Percentiles rank a stretch among this genome's conserved stretches.
phyloP scores from a whole-genome alignment of 2,329 filamentous ascomycete genomes.

The Phoma sp. region DNA sequence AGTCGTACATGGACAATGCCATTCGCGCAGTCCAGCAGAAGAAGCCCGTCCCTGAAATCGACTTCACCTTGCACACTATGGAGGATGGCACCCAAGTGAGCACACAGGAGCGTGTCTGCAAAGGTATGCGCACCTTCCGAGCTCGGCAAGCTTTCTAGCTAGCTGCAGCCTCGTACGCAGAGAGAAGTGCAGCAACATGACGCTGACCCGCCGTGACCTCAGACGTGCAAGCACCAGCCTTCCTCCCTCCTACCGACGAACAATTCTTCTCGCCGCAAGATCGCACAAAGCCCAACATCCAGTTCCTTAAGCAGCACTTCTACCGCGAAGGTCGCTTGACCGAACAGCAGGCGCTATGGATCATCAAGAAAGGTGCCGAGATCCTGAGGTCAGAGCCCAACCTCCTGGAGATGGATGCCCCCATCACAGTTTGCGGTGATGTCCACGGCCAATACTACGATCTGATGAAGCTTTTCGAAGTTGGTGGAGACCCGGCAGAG shows the following conservation, averaged over 20 bases:
- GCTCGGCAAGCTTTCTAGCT: constrained; percentile 6
- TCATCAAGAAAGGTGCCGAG: constrained; percentile 86
- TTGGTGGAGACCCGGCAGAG: constrained; percentile 94
- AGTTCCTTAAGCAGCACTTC: constrained; percentile 97
- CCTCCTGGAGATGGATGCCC: constrained; percentile 97
- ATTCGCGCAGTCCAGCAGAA: constrained; percentile 92
- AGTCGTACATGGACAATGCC: constrained; percentile 75
- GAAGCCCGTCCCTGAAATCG: constrained; percentile 95
- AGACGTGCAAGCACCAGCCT: constrained; percentile 98
- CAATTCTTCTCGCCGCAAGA: constrained; percentile 92
- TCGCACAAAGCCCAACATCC: constrained; percentile 85
- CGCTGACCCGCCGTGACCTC: constrained; percentile 35
- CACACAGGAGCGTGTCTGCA: constrained; percentile 95
- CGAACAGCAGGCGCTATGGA: constrained; percentile 96
- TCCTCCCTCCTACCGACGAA: constrained; percentile 88
- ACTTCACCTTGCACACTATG: constrained; percentile 98
- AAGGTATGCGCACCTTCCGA: constrained; percentile 68
- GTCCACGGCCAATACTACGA: constrained; percentile 99
- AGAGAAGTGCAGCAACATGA: constrained; percentile 25
- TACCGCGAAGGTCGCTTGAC: constrained; percentile 96
- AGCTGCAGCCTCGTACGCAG: background rate
- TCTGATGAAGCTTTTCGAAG: constrained; percentile 99
- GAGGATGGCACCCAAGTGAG: constrained; percentile 95
- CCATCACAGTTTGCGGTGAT: constrained; percentile 97
- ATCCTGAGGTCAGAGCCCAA: constrained; percentile 90